These are phyloP conservation scores for Cladosporium oxysporum DNA, from an alignment of 2,329 filamentous ascomycete genomes.

Conservation along the genomic window DNA sequence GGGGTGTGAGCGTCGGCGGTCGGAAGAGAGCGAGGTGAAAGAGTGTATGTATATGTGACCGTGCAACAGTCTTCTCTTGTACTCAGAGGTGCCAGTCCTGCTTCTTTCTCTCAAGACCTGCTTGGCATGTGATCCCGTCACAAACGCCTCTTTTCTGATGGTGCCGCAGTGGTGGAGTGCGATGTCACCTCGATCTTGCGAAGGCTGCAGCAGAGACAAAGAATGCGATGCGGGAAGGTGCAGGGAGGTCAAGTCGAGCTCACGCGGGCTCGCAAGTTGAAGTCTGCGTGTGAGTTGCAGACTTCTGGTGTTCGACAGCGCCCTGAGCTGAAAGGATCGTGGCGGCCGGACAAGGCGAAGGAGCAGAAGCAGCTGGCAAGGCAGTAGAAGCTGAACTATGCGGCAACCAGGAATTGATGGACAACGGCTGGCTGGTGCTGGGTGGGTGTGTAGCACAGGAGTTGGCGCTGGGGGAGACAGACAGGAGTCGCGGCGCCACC, in stretches of 20 bases:
- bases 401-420: conserved; percentile 4
- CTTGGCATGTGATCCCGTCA: conserved; percentile 24
- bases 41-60: conserved; percentile 20
- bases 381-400: conserved; percentile 1
- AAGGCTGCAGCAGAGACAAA: conserved; percentile 17
- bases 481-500: conserved; percentile 18
- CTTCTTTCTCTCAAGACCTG: conserved; percentile 23
- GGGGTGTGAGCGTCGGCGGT: background rate
- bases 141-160: conserved; percentile 4
- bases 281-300: background rate
- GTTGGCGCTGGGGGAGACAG: conserved; percentile 1
- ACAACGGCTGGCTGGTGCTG: background rate
- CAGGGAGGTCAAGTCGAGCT: conserved; percentile 5
- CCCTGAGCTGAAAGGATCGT: conserved; percentile 1
- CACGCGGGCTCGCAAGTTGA: conserved; percentile 6
- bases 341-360: conserved; percentile 9
- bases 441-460: conserved; percentile 19
- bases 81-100: conserved; percentile 9
- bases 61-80: conserved; percentile 22
- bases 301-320: background rate
- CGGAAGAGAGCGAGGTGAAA: conserved; percentile 9
- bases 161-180: conserved; percentile 2
- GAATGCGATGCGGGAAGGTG: background rate
- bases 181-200: background rate
- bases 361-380: background rate